Evolutionary conservation across 2,329 filamentous ascomycete genomes (phyloP).

Genomic region (Onygena corvina): DNA sequence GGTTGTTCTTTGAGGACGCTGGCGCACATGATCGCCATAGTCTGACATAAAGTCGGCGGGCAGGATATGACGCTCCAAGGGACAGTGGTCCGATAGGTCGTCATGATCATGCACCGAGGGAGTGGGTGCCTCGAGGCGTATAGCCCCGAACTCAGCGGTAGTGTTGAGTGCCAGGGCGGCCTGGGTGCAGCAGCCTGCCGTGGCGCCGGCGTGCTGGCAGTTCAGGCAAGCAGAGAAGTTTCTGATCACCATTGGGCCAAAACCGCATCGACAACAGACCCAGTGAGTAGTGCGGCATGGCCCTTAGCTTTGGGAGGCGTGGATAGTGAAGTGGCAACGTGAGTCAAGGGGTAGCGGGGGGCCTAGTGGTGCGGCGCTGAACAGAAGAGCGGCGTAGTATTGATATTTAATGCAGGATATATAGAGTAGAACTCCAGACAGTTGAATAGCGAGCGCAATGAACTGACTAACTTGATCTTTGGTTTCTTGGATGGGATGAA

Average conservation of each 20-base stretch:
- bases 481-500: not conserved
- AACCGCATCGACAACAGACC: conserved; percentile 27
- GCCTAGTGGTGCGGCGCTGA: not conserved
- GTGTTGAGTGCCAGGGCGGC: conserved; percentile 14
- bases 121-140: not conserved
- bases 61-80: not conserved
- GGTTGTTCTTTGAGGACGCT: conserved; percentile 15
- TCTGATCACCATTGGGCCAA: conserved; percentile 23
- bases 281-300: conserved; percentile 21
- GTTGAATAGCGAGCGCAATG: not conserved
- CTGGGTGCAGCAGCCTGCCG: conserved; percentile 16
- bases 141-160: too few species aligned
- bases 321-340: not conserved
- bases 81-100: not conserved
- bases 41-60: not conserved
- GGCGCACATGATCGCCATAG: not conserved
- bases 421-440: not conserved
- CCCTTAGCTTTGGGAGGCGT: not conserved
- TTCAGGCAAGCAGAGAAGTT: conserved; percentile 21
- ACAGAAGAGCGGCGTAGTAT: not conserved
- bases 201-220: conserved; percentile 18
- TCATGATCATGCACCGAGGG: not conserved
- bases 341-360: not conserved
- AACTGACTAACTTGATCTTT: not conserved
- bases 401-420: not conserved